Percentiles rank a stretch among this genome's conserved stretches.
phyloP scores from a whole-genome alignment of 2,329 filamentous ascomycete species.

The Nothophoma quercina region DNA sequence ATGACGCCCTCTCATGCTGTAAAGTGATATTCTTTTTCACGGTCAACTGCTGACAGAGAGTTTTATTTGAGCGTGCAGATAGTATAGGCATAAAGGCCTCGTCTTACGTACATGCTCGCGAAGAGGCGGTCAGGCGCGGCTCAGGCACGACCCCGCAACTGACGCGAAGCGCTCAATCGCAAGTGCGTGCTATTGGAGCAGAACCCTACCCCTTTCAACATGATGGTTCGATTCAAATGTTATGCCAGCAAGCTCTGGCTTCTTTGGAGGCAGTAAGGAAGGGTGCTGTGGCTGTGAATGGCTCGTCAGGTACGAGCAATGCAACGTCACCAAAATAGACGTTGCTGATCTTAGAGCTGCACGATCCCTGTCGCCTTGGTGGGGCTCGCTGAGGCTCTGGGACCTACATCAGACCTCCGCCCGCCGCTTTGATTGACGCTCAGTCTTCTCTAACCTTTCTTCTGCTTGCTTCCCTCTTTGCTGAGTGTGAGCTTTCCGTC shows the following conservation, averaged over 20 bases:
- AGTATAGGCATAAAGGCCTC: slow-evolving; percentile 1
- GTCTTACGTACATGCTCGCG: slow-evolving; percentile 14
- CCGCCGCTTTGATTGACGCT: slow-evolving; percentile 1
- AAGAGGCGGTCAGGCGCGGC: slow-evolving; percentile 19
- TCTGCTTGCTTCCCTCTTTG: slow-evolving; percentile 13
- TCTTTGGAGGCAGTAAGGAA: too few relatives aligned
- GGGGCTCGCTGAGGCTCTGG: slow-evolving; percentile 12
- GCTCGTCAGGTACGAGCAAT: slow-evolving; percentile 15
- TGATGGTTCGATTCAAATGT: too few relatives aligned
- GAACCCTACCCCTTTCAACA: too few relatives aligned
- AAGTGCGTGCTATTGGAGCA: too few relatives aligned
- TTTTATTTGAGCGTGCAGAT: not conserved
- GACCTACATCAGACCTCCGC: slow-evolving; percentile 15
- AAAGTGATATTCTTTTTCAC: not conserved
- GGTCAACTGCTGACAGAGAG: not conserved
- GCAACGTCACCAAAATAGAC: slow-evolving; percentile 16
- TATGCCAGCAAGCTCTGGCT: too few relatives aligned
- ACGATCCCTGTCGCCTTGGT: slow-evolving; percentile 12
- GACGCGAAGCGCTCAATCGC: not conserved
- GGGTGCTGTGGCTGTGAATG: not conserved
- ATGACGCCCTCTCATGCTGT: not conserved
- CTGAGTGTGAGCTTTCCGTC: slow-evolving; percentile 13
- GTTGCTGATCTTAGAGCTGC: slow-evolving; percentile 13
- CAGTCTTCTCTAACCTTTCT: not conserved
- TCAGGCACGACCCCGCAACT: slow-evolving; percentile 3